phyloP scores from a whole-genome alignment of 2,329 filamentous ascomycete genomes.

The Trichoderma endophyticum region DNA sequence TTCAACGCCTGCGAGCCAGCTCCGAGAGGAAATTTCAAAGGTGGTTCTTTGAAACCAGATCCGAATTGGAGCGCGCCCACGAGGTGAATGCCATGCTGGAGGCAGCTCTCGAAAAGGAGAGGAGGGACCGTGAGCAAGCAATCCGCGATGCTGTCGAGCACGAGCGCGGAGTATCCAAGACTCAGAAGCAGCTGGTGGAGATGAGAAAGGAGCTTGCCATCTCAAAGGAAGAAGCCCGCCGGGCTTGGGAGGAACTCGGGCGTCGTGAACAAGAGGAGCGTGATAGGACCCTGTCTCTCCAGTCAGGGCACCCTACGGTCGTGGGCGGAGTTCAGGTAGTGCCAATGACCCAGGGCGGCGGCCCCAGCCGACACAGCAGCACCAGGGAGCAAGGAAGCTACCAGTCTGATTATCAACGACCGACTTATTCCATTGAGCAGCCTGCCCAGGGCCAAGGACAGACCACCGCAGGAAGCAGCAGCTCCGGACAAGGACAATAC shows the following conservation, averaged over 20 bases:
- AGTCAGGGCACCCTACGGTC: slow-evolving; percentile 81
- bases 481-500: slow-evolving; percentile 25
- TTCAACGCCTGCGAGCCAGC: slow-evolving; percentile 88
- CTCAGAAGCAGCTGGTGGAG: slow-evolving; percentile 77
- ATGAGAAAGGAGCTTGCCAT: slow-evolving; percentile 92
- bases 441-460: slow-evolving; percentile 39
- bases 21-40: slow-evolving; percentile 97
- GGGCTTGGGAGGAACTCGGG: slow-evolving; percentile 96
- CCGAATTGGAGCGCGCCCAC: slow-evolving; percentile 79
- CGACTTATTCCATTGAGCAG: slow-evolving; percentile 36
- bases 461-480: slow-evolving; percentile 28
- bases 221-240: slow-evolving; percentile 89
- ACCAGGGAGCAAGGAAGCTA: slow-evolving; percentile 37
- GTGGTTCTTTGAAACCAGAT: slow-evolving; percentile 95
- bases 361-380: slow-evolving; percentile 53
- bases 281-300: slow-evolving; percentile 78
- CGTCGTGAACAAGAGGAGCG: slow-evolving; percentile 90
- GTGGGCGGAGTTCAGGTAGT: slow-evolving; percentile 94
- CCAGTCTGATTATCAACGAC: slow-evolving; percentile 31
- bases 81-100: slow-evolving; percentile 83
- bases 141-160: slow-evolving; percentile 63
- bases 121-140: slow-evolving; percentile 64
- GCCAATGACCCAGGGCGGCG: slow-evolving; percentile 68
- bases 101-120: slow-evolving; percentile 69
- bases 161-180: slow-evolving; percentile 69